Evolutionary conservation across 257 asterid species (phyloP), one percentile per base, ranked within the genome.

Genomic region (Gynochthodes officinalis): DNA sequence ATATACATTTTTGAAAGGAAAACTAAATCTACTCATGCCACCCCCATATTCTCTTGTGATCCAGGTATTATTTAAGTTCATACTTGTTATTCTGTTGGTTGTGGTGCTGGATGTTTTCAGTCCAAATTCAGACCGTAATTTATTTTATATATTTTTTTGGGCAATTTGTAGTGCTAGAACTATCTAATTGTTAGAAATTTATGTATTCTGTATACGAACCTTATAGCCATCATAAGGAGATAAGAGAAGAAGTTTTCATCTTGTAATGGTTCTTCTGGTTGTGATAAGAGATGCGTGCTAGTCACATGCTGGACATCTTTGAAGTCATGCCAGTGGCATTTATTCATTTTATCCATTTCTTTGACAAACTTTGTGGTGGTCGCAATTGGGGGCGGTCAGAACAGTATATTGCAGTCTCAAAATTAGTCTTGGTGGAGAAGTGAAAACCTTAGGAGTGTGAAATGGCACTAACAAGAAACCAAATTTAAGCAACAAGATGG

Each of bases 21-120:
- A 60, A 63, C 81, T 76, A 55, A 79, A 84, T 76, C 92, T 91
- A 76, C 66, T 86, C 49, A 87, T 88, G 97, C 97, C 96, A 58
- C 97, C 99, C 54, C 62, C 84, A 15, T 91, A 83, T 83, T 91
- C 99, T 69, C 63, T 84, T 48, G 81, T 87, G 74, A 87, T 88
- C 77, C 99, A 93, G 98, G 98, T 89, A 86, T 54, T 18, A 3
- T 40, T 21, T 33, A 3, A 57, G 25, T 69, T 11, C 23, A 28
- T 61, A 50, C 25, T 16, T 23, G 50, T 19, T 37, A 7, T 42
- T 70, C 32, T 12, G 3, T 8, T 48, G 7, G 68, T 37, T 60
- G 33, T 58, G 2, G 11, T 33, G 27, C 68, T 37, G 30, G 68
- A 40, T 32, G 39, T 3, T 33, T n/a, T 62, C 48, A 18, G 16